Base-by-base conservation (phyloP, 1,139 yeast species). In the Sugiyamaella grinbergsii region DNA sequence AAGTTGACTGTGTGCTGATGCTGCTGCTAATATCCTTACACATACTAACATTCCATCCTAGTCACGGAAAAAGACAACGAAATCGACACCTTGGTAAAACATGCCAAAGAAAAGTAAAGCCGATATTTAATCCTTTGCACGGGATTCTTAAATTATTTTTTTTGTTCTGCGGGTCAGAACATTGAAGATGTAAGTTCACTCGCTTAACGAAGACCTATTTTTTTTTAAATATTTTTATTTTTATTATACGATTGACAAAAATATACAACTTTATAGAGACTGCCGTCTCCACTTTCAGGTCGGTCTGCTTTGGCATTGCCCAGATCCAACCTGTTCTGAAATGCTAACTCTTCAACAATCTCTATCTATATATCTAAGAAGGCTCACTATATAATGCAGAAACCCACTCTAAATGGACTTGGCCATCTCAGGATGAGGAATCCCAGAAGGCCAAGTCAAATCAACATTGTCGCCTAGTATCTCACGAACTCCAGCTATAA, bases 381-480 rank as follows among this genome's bases (percentile, higher is more conserved):
- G n/a, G n/a, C n/a, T n/a, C n/a, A n/a, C n/a, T n/a, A n/a, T n/a
- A n/a, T n/a, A n/a, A n/a, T n/a, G n/a, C n/a, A n/a, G n/a, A n/a
- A n/a, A n/a, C n/a, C n/a, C n/a, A n/a, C n/a, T n/a, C n/a, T n/a
- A n/a, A n/a, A n/a, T n/a, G 32, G 13, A 29, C 33, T 7, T 3
- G 4, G 33, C 16, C 34, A 31, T 23, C 31, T 52, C 50, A 8
- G 48, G 53, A 55, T 75, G 78, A 2, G 68, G 67, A 26, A 81
- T 77, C 1, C 94, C 95, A 61, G 91, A 83, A 4, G 66, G 66
- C 96, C 96, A 88, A 2, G 80, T 77, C 62, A 82, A 87, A 62
- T 85, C 79, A 53, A 77, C 67, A 58, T 82, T 86, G 2, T 67
- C 65, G 4, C 79, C 79, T 19, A 82, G 71, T n/a, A 65, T 63